A percentile compares a stretch with the other conserved stretches of the same genome.
Evolutionary conservation across 202 grass and related monocot species (phyloP).

Genomic region (Zizania palustris): DNA sequence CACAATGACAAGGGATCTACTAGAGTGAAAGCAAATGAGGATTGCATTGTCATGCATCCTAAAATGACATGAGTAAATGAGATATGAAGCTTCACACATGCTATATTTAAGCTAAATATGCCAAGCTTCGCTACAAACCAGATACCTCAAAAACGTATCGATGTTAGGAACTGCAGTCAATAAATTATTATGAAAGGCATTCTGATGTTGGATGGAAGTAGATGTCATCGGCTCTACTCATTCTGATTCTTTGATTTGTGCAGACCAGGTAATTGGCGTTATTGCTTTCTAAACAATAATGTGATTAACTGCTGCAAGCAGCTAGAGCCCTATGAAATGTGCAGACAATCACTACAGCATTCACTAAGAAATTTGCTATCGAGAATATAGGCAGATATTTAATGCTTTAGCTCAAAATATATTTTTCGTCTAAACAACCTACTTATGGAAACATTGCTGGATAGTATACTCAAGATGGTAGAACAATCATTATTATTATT

Average conservation of each 20-base stretch:
- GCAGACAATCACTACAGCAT: conserved; percentile 8
- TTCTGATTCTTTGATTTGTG: not conserved
- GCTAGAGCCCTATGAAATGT: not conserved
- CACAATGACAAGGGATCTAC: not conserved
- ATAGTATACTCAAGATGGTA: not conserved
- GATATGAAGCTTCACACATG: not conserved
- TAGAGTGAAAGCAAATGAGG: conserved; percentile 1
- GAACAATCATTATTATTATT: not conserved
- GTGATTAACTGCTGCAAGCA: not conserved
- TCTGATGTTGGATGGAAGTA: not conserved
- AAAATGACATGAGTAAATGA: not conserved
- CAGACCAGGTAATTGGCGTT: not conserved
- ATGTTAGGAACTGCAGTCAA: not conserved
- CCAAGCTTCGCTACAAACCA: not conserved
- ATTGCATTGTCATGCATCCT: not conserved
- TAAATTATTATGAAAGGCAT: conserved; percentile 13
- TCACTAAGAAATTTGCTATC: conserved; percentile 8
- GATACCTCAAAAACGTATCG: not conserved
- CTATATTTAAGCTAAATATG: conserved; percentile 1
- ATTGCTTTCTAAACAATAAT: not conserved
- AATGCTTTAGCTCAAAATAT: not conserved
- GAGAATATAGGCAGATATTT: not conserved
- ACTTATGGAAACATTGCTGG: conserved; percentile 3
- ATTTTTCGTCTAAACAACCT: conserved; percentile 24
- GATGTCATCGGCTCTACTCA: not conserved